A percentile compares a stretch with the other conserved stretches of the same genome.
Evolutionary conservation across 75 land plant species (phyloP).

Genomic region (Larix kaempferi): DNA sequence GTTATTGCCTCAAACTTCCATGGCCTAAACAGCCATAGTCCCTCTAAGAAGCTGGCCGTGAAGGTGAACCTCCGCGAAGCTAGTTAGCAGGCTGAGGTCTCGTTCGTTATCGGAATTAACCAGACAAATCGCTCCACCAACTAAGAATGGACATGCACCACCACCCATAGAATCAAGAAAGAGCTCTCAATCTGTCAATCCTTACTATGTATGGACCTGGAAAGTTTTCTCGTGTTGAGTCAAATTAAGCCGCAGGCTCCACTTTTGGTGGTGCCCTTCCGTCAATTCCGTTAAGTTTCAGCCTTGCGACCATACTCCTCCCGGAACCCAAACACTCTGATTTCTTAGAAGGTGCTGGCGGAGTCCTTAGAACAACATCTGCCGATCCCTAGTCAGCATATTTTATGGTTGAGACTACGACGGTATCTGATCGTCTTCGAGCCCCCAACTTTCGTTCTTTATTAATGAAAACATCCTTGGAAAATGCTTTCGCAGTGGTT

Average conservation of each 20-base stretch:
- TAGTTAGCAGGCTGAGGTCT: conserved; percentile 96
- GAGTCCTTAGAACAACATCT: neutral
- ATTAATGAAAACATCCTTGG: too few relatives aligned
- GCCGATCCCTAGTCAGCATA: neutral
- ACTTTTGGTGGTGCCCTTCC: neutral
- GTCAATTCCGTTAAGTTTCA: neutral
- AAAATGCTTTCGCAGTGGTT: too few relatives aligned
- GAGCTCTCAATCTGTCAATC: neutral
- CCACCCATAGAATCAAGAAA: conserved; percentile 5
- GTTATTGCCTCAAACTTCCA: conserved; percentile 87
- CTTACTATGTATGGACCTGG: neutral
- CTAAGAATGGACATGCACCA: conserved; percentile 28
- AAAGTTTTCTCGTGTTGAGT: neutral
- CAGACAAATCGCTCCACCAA: conserved; percentile 90
- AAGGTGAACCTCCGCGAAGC: conserved; percentile 24
- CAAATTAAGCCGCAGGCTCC: neutral
- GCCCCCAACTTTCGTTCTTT: too few relatives aligned
- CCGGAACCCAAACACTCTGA: neutral
- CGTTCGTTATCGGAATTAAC: conserved; percentile 94
- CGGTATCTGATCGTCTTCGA: neutral
- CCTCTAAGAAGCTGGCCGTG: conserved; percentile 52
- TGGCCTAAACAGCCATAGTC: conserved; percentile 60
- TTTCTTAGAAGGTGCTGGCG: neutral
- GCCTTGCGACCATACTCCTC: conserved; percentile 1
- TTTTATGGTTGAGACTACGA: neutral